These are phyloP conservation scores for Glaciozyma antarctica DNA, from an alignment of 768 basidiomycete genomes.

Conservation along the genomic window DNA sequence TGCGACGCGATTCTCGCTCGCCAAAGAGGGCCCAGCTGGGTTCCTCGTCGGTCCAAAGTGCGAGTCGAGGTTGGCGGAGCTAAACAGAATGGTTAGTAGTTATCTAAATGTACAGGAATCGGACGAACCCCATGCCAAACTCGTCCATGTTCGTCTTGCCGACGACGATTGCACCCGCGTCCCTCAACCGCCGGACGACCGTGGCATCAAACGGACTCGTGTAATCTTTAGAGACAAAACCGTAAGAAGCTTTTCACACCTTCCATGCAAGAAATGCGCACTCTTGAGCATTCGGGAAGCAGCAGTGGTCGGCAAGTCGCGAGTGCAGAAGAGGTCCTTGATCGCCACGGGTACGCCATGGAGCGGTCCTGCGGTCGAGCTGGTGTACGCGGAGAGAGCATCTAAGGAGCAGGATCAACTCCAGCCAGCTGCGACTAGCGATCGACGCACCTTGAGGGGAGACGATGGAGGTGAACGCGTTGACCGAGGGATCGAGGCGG, in stretches of 20 bases:
- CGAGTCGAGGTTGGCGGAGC: conserved; percentile 68
- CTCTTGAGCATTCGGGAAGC: conserved; percentile 16
- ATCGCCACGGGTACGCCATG: conserved; percentile 10
- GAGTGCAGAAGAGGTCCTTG: conserved; percentile 28
- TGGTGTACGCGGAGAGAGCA: background rate
- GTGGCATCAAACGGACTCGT: conserved; percentile 77
- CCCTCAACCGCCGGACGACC: conserved; percentile 55
- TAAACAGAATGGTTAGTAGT: conserved; percentile 35
- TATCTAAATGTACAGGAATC: background rate
- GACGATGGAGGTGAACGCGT: conserved; percentile 17
- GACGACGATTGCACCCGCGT: conserved; percentile 58
- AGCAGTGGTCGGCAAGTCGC: conserved; percentile 10
- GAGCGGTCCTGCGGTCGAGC: background rate
- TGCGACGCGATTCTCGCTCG: conserved; percentile 49
- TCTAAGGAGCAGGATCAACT: background rate
- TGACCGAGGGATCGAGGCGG: conserved; percentile 12
- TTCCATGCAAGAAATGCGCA: background rate
- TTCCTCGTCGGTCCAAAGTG: conserved; percentile 70
- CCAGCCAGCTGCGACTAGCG: no score
- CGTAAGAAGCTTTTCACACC: background rate
- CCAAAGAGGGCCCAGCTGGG: conserved; percentile 42
- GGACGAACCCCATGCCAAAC: conserved; percentile 88
- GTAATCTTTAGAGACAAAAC: conserved; percentile 48
- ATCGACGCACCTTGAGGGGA: conserved; percentile 6
- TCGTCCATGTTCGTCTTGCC: conserved; percentile 96